These are phyloP conservation scores for Boletus smithii DNA, from an alignment of 1,284 basidiomycete genomes.

Conservation along the genomic window DNA sequence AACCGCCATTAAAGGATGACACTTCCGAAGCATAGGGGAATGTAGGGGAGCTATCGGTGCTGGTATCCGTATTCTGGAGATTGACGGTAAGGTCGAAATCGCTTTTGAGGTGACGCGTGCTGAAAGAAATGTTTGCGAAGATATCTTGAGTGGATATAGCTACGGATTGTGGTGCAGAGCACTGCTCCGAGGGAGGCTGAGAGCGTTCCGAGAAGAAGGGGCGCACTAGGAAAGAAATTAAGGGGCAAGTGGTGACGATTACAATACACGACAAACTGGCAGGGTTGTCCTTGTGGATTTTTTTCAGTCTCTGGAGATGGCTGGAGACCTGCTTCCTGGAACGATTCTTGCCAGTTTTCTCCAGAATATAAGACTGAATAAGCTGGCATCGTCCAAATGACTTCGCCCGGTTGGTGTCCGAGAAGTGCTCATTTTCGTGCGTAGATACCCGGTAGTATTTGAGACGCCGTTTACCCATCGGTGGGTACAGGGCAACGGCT, in stretches of 20 bases:
- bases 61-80: slow-evolving; percentile 5
- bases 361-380: slow-evolving; percentile 36
- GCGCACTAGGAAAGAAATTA: slow-evolving; percentile 16
- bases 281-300: slow-evolving; percentile 31
- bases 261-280: slow-evolving; percentile 22
- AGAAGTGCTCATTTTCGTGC: slow-evolving; percentile 13
- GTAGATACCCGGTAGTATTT: slow-evolving; percentile 31
- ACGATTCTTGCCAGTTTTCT: slow-evolving; percentile 35
- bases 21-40: slow-evolving; percentile 9
- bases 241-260: neutral
- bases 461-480: slow-evolving; percentile 37
- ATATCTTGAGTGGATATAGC: slow-evolving; percentile 15
- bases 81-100: slow-evolving; percentile 13
- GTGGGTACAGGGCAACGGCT: slow-evolving; percentile 33
- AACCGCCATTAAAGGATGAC: slow-evolving; percentile 1
- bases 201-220: slow-evolving; percentile 28
- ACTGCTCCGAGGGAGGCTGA: slow-evolving; percentile 15
- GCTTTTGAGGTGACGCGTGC: slow-evolving; percentile 14
- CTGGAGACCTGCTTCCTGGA: slow-evolving; percentile 35
- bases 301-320: slow-evolving; percentile 33
- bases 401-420: slow-evolving; percentile 17
- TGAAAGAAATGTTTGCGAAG: slow-evolving; percentile 8
- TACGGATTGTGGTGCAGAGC: slow-evolving; percentile 1
- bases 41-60: slow-evolving; percentile 2
- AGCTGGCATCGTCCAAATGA: slow-evolving; percentile 36